A percentile compares a stretch with the other conserved stretches of the same genome.
These are phyloP conservation scores for Juglanconis juglandina DNA, from an alignment of 2,329 filamentous ascomycete species.

Conservation along the genomic window DNA sequence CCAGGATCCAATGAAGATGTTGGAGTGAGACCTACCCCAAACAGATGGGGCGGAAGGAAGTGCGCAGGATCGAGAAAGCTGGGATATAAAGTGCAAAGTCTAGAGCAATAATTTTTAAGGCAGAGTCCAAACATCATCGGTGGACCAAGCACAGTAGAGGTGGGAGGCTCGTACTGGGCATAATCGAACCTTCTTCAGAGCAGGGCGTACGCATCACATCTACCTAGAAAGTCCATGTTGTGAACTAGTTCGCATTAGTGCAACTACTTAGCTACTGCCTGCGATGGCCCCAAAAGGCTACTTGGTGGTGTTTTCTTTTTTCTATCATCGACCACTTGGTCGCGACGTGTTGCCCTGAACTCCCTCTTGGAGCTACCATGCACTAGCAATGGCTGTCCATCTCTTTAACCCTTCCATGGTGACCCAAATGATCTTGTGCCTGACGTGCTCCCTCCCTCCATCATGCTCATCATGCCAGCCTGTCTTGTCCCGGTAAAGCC, in stretches of 20 bases:
- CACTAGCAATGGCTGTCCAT: slow-evolving; percentile 27
- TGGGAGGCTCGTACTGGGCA: no score
- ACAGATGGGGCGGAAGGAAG: no score
- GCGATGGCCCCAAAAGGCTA: slow-evolving; percentile 9
- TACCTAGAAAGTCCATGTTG: background rate
- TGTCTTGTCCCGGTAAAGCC: background rate
- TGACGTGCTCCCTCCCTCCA: background rate
- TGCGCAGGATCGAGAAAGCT: no score
- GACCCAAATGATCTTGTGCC: background rate
- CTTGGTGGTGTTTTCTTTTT: background rate
- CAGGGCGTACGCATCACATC: no score
- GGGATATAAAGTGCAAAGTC: no score
- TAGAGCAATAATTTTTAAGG: no score
- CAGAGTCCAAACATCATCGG: no score
- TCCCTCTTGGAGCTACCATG: slow-evolving; percentile 21
- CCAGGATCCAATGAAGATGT: no score
- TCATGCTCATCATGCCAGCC: background rate
- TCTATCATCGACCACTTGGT: slow-evolving; percentile 27
- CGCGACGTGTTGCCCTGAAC: slow-evolving; percentile 16
- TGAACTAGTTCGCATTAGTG: slow-evolving; percentile 10
- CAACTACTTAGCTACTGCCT: slow-evolving; percentile 13
- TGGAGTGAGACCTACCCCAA: no score
- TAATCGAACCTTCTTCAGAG: no score
- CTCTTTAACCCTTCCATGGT: background rate
- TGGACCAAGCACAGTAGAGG: no score